These are phyloP conservation scores for Diaporthe vexans DNA, from an alignment of 2,329 filamentous ascomycete species.

Conservation along the genomic window DNA sequence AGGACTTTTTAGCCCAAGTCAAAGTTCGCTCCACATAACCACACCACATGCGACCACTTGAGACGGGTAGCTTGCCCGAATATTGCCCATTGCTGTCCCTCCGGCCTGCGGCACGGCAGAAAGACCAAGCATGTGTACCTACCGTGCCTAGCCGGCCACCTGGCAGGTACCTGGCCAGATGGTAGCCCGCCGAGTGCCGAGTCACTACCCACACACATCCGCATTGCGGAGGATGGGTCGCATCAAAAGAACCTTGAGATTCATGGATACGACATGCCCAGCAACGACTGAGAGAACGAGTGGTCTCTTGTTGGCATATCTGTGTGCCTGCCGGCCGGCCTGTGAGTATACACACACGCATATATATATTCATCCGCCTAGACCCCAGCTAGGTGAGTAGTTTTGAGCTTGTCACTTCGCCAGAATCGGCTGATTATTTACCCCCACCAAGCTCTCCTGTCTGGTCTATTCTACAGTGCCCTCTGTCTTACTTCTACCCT, in stretches of 20 bases:
- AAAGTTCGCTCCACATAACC: constrained; percentile 10
- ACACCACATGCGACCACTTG: constrained; percentile 8
- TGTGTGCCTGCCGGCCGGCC: constrained; percentile 8
- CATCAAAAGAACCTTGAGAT: background rate
- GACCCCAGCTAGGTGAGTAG: background rate
- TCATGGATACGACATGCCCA: constrained; percentile 7
- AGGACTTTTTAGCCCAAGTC: background rate
- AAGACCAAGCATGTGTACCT: background rate
- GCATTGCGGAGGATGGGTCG: constrained; percentile 20
- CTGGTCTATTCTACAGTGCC: background rate
- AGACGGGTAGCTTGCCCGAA: constrained; percentile 11
- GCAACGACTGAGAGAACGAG: background rate
- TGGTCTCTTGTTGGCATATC: background rate
- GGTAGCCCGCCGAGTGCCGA: background rate
- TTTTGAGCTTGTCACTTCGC: background rate
- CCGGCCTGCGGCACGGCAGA: constrained; percentile 1
- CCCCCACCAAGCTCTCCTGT: background rate
- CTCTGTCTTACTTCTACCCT: background rate
- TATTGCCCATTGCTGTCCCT: background rate
- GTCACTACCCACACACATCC: background rate
- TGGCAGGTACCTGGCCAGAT: background rate
- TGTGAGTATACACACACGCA: background rate
- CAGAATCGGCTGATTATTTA: background rate
- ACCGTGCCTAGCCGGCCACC: background rate
- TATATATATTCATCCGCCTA: background rate